A percentile compares a stretch with the other conserved stretches of the same genome.
Evolutionary conservation across 345 rosid genomes (phyloP).

Genomic region (Ceriops decandra): DNA sequence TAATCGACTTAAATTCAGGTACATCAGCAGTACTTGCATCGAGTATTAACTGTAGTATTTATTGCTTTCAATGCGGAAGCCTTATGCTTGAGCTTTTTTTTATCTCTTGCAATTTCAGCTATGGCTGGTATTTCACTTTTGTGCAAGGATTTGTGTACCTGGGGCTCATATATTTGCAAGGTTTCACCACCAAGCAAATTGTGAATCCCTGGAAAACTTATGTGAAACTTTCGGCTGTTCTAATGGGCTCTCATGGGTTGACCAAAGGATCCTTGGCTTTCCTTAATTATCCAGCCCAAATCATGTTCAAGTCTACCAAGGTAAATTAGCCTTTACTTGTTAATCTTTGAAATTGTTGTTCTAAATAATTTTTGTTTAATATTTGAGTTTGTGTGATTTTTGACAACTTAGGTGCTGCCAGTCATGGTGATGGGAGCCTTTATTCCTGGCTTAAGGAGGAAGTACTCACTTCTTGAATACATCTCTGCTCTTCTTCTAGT

Average conservation of each 20-base stretch:
- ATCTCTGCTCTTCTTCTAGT: constrained; percentile 76
- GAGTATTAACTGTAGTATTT: neutral
- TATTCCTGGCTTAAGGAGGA: constrained; percentile 85
- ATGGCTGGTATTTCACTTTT: constrained; percentile 98
- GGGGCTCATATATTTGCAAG: constrained; percentile 78
- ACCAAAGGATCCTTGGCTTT: constrained; percentile 96
- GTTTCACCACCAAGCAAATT: constrained; percentile 82
- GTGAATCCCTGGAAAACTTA: constrained; percentile 97
- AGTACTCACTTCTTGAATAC: constrained; percentile 78
- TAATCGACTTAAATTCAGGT: constrained; percentile 92
- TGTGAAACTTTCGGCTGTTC: constrained; percentile 92
- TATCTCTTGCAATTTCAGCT: constrained; percentile 48
- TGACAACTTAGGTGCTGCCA: constrained; percentile 63
- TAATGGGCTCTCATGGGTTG: constrained; percentile 94
- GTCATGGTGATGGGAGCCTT: constrained; percentile 99
- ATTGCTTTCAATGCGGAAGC: neutral
- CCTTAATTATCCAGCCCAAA: constrained; percentile 91
- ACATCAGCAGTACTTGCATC: neutral
- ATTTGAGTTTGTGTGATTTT: neutral
- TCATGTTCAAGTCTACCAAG: constrained; percentile 98
- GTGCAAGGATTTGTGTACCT: constrained; percentile 97
- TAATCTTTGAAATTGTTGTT: neutral
- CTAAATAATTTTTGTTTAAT: neutral
- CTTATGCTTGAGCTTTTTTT: neutral
- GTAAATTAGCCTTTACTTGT: constrained; percentile 25